phyloP scores from a whole-genome alignment of 2,329 filamentous ascomycete genomes.

The Botryotinia globosa region DNA sequence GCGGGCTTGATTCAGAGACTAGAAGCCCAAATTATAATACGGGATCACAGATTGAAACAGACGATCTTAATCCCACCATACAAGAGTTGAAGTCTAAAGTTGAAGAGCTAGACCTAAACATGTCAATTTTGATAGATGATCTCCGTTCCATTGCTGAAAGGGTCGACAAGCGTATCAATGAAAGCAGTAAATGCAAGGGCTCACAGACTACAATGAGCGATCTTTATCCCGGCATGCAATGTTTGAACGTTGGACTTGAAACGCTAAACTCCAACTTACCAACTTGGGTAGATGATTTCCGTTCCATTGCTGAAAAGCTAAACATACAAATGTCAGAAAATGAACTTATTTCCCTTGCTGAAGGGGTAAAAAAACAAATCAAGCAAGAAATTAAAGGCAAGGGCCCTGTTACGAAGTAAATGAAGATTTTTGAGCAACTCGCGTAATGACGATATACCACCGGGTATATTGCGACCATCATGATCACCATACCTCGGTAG shows the following conservation, averaged over 20 bases:
- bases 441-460: neutral
- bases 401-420: neutral
- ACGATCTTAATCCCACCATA: too few species aligned
- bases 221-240: neutral
- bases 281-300: too few species aligned
- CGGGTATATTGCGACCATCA: neutral
- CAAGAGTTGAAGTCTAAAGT: too few species aligned
- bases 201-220: neutral
- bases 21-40: neutral
- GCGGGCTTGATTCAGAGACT: neutral
- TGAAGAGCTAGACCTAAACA: too few species aligned
- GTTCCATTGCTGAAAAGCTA: neutral
- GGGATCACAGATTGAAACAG: neutral
- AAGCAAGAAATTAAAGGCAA: neutral
- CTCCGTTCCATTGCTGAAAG: too few species aligned
- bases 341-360: too few species aligned
- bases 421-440: neutral
- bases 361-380: too few species aligned
- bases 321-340: too few species aligned
- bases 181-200: too few species aligned
- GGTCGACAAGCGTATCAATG: too few species aligned
- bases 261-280: neutral
- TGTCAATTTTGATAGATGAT: neutral
- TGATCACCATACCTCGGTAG: neutral
- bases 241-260: neutral